Base-by-base conservation (phyloP, 441 rosid genomes). In the Croton setiger region DNA sequence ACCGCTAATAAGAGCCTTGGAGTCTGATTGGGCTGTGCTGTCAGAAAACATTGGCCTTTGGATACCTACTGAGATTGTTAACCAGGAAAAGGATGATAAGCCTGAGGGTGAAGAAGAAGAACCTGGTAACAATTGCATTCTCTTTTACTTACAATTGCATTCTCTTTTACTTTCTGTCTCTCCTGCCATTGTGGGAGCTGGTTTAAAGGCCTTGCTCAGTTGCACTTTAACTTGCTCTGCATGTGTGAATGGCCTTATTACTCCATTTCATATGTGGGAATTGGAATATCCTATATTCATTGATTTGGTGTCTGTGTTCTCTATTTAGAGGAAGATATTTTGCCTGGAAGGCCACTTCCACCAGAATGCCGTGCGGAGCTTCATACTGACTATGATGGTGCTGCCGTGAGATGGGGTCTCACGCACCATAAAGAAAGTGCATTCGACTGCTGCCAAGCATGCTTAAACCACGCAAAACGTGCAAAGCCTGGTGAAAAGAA, bases 381-480 rank as follows among this genome's bases (percentile, higher is more conserved):
- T 78, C 98, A 92, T 83, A 69, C 97, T 12, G 99, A 95, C 78
- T 95, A 92, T 65, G 93, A 48, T 59, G 99, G 99, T 47, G 86
- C 72, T 49, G 99, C 99, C 63, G 96, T 95, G 66, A 86, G 91
- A 79, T 95, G 99, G 99, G 99, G 99, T 71, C 97, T 88, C 18
- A 87, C 96, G 17, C 92, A 92, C 77, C 98, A 77, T 56, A 90
- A 87, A 83, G 97, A 92, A 77, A 95, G 98, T 80, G 99, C 98
- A 43, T 96, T 96, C 9, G 97, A 92, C 64, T 95, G 99, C 79
- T 95, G 99, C 80, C 93, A 92, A 72, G 96, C 98, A 64, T 95
- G 99, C 80, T 78, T 91, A 73, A 95, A 92, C 74, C 99, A 92
- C 63, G 95, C 97, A 45, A 86, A 83, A 74, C 68, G 41, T 63